These are phyloP conservation scores for Trametes hirsuta DNA, from an alignment of 1,284 basidiomycete species.

Conservation along the genomic window DNA sequence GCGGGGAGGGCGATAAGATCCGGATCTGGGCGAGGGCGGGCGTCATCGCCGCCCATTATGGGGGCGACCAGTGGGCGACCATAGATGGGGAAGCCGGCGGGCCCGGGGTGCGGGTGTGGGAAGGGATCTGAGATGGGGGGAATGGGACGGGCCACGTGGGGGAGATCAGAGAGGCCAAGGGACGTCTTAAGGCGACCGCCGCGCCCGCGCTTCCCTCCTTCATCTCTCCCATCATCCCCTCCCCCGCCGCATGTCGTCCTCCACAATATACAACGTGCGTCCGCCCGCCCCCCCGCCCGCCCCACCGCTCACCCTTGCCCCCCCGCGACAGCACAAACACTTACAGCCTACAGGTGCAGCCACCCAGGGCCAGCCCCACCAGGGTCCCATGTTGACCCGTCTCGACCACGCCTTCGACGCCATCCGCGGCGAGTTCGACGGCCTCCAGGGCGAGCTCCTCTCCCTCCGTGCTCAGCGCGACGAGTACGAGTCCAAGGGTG, in stretches of 20 bases:
- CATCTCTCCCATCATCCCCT: slow-evolving; percentile 27
- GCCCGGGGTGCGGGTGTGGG: slow-evolving; percentile 19
- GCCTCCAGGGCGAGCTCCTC: slow-evolving; percentile 70
- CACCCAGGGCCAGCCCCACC: slow-evolving; percentile 43
- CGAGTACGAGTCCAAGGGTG: slow-evolving; percentile 89
- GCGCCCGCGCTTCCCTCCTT: slow-evolving; percentile 24
- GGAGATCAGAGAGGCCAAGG: slow-evolving; percentile 23
- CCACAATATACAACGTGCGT: slow-evolving; percentile 42
- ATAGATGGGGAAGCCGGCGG: slow-evolving; percentile 28
- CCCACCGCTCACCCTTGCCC: slow-evolving; percentile 3
- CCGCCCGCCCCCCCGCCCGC: slow-evolving; percentile 3
- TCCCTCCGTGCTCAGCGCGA: slow-evolving; percentile 81
- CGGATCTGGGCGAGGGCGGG: slow-evolving; percentile 13
- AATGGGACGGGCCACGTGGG: slow-evolving; percentile 18
- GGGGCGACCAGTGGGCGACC: slow-evolving; percentile 8
- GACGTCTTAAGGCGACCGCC: slow-evolving; percentile 26
- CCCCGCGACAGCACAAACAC: slow-evolving; percentile 57
- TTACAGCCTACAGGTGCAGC: slow-evolving; percentile 61
- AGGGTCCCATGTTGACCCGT: slow-evolving; percentile 39
- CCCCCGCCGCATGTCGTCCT: slow-evolving; percentile 31
- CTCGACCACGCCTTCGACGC: slow-evolving; percentile 84
- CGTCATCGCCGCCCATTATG: slow-evolving; percentile 20
- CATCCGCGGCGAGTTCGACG: slow-evolving; percentile 88
- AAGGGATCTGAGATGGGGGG: slow-evolving; percentile 23
- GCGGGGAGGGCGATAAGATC: slow-evolving; percentile 20